Base-by-base conservation (phyloP, 2,329 filamentous ascomycete species). In the Triangularia setosa region DNA sequence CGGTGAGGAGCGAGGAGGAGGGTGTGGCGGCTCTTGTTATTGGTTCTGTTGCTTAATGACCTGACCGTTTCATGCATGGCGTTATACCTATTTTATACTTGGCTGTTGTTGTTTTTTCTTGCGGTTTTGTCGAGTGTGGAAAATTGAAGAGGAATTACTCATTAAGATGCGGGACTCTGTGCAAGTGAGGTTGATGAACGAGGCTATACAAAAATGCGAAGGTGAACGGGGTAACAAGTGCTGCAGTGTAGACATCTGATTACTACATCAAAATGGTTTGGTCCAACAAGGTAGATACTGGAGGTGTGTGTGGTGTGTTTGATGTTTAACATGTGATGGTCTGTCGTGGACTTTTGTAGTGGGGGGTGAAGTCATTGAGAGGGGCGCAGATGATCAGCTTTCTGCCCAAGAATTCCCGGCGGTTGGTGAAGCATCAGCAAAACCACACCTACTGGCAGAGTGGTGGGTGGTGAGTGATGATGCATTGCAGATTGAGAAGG, bases 1-100 rank as follows among this genome's bases (percentile, higher is more conserved):
- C 90, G 60, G 91, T 94, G 66, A 86, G 95, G 75, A 91, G 90
- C 76, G 95, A 99, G 77, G 95, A 99, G 79, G 92, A 95, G 75
- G 92, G 92, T 63, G 88, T 99, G 73, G 93, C 95, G 67, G 84
- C 88, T 65, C 82, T 96, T 77, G 87, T 98, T 66, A 85, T 97
- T 75, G 91, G 87, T 70, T 93, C 92, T 72, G 88, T 97, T 75
- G 89, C 91, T 76, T 96, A 86, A 84, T 77, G 61, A 63, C 33
- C 30, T 77, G 61, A 63, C 30, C 28, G 35, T 58, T 58, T 64
- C 55, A 65, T 60, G 65, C 65, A 69, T 64, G 68, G 67, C 69
- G 66, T 71, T 72, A 64, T 48, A 48, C 40, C 60, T 62, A 53
- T 63, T 60, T 48, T 64, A 30, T 48, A 48, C 40, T 64, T 57